Evolutionary conservation across 768 basidiomycete genomes (phyloP), one percentile per base, ranked within the genome.

Genomic region (Grammothele lineata): DNA sequence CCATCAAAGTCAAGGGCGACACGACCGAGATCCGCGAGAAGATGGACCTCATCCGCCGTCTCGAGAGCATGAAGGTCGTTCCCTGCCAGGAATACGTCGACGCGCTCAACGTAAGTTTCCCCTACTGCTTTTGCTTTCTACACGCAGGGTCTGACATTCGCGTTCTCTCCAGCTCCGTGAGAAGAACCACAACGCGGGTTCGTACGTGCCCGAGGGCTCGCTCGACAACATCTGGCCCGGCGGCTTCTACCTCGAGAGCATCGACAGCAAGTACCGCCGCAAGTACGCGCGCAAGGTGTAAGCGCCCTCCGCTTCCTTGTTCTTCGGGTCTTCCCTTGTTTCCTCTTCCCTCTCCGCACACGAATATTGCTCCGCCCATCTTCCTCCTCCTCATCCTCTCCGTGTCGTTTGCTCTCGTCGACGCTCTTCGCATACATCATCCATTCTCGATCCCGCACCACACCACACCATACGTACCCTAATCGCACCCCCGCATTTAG

Each of bases 171-270:
- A 94, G 93, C 83, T 97, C 42, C 90, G 95, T 34, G 95, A 98
- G 72, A 85, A 89, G 71, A 95, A 94, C 76, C 93, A 97, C 77
- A 95, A 94, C 59, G 82, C 90, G 14, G 81, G 76, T 21, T 74
- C 81, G 57, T 99, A 89, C 73, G 78, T 78, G 3, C 96, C 96
- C 11, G 75, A 80, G 41, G 96, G 96, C 37, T 83, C 81, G 19
- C 66, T 93, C 48, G 88, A 93, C 51, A 87, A 96, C 77, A 86
- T 99, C 66, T 93, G 91, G 88, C 85, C 88, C 3, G 93, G 93
- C 37, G 74, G 86, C 17, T 98, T 86, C 74, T 98, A 97, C 77
- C 87, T 99, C 56, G 84, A 85, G 53, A 78, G 75, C 62, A 85
- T 95, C 59, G 96, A 98, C 70, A 71, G 75, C 59, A 93, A 93